A percentile compares a stretch with the other conserved stretches of the same genome.
phyloP scores from a whole-genome alignment of 2,329 filamentous ascomycete species.

The Magnaporthales sp. region DNA sequence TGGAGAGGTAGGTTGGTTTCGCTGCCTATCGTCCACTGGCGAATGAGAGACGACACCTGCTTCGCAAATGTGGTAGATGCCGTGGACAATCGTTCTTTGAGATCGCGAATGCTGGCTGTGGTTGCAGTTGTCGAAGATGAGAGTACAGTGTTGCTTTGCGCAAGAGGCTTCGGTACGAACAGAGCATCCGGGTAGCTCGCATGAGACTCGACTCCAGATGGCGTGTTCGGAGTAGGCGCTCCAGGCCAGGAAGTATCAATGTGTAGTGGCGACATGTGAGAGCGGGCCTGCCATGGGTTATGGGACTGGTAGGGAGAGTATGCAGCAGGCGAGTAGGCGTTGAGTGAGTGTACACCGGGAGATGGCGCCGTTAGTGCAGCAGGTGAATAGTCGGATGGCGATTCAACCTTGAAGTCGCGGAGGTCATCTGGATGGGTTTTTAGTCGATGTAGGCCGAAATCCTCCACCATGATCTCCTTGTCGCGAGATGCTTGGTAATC shows the following conservation, averaged over 20 bases:
- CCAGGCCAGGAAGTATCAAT: not conserved
- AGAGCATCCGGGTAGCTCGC: not conserved
- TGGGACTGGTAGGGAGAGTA: not conserved
- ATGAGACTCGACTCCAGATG: not conserved
- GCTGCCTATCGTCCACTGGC: conserved; percentile 16
- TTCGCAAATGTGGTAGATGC: conserved; percentile 19
- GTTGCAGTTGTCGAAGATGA: conserved; percentile 14
- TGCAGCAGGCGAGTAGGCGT: not conserved
- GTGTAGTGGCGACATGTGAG: not conserved
- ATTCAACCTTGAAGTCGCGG: not conserved
- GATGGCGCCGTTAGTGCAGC: not conserved
- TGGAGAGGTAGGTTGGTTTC: conserved; percentile 9
- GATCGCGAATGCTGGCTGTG: conserved; percentile 17
- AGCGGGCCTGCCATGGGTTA: not conserved
- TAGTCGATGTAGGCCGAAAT: not conserved
- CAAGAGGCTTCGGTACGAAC: conserved; percentile 1
- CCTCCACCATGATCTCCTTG: conserved; percentile 1
- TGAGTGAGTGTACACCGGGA: not conserved
- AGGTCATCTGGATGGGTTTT: not conserved
- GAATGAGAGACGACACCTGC: conserved; percentile 16
- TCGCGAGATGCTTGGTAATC: not conserved
- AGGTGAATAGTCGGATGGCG: not conserved
- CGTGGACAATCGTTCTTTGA: conserved; percentile 26
- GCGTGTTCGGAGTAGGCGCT: not conserved
- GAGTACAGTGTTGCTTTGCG: conserved; percentile 7